phyloP scores from a whole-genome alignment of 2,329 filamentous ascomycete species.

The Fusarium sp. region DNA sequence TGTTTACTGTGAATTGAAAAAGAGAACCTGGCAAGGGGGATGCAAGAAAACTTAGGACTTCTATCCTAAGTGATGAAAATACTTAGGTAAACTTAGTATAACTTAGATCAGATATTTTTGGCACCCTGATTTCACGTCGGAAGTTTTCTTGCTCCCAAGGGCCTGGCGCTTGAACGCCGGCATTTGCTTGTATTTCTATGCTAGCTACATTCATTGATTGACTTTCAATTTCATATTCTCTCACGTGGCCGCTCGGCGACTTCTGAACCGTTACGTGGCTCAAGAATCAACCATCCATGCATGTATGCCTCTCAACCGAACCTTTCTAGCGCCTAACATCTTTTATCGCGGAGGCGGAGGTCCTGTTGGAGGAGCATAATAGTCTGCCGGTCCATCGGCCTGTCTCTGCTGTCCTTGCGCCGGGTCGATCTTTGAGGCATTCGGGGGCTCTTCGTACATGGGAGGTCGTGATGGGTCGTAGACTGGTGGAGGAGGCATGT shows the following conservation, averaged over 20 bases:
- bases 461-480: slow-evolving; percentile 69
- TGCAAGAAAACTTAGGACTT: too few relatives aligned
- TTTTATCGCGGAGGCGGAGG: slow-evolving; percentile 51
- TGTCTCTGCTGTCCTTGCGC: slow-evolving; percentile 51
- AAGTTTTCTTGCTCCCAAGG: too few relatives aligned
- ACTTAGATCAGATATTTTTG: too few relatives aligned
- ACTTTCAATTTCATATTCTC: slow-evolving; percentile 26
- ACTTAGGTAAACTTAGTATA: too few relatives aligned
- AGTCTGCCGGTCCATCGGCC: slow-evolving; percentile 33
- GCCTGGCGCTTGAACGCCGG: background rate
- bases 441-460: slow-evolving; percentile 61
- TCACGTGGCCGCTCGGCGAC: slow-evolving; percentile 2
- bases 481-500: slow-evolving; percentile 63
- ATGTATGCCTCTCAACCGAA: background rate
- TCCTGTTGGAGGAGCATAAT: slow-evolving; percentile 56
- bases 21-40: background rate
- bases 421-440: slow-evolving; percentile 64
- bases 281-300: background rate
- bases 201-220: slow-evolving; percentile 17
- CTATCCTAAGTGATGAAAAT: too few relatives aligned
- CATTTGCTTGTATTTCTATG: slow-evolving; percentile 25
- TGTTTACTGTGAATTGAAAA: slow-evolving; percentile 2
- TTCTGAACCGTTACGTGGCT: background rate
- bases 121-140: too few relatives aligned
- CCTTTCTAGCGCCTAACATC: background rate